Percentiles rank a stretch among this genome's conserved stretches.
These are phyloP conservation scores for Pittosporum tobira DNA, from an alignment of 129 eudicot species.

Conservation along the genomic window DNA sequence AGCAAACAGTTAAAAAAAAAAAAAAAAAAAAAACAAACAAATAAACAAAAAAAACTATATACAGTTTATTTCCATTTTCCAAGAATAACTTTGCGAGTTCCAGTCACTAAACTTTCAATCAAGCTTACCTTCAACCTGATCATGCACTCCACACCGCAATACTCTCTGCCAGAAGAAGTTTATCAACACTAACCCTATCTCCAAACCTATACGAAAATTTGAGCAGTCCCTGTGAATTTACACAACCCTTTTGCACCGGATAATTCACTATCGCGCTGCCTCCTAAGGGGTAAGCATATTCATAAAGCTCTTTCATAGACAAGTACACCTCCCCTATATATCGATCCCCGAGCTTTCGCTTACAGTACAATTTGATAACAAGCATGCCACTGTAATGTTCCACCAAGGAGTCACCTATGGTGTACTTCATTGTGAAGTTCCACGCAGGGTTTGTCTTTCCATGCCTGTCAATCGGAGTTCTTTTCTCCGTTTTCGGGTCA, in stretches of 20 bases:
- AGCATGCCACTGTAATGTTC: constrained; percentile 37
- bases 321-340: constrained; percentile 52
- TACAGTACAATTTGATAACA: constrained; percentile 51
- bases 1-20: no score
- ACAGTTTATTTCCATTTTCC: no score
- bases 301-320: constrained; percentile 51
- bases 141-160: constrained; percentile 14
- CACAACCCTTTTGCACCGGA: constrained; percentile 43
- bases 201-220: constrained; percentile 54
- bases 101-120: no score
- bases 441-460: constrained; percentile 49
- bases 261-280: constrained; percentile 35
- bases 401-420: constrained; percentile 32
- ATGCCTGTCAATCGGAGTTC: constrained; percentile 41
- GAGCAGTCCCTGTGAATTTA: constrained; percentile 40
- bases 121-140: no score
- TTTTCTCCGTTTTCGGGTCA: constrained; percentile 29
- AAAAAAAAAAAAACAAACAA: no score
- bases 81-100: no score
- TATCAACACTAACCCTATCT: constrained; percentile 38
- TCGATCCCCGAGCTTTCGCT: constrained; percentile 58
- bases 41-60: no score
- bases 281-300: constrained; percentile 30
- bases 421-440: constrained; percentile 40
- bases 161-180: constrained; percentile 39